Conservation (phyloP, 345 rosid genomes). For the Excoecaria agallocha region DNA sequence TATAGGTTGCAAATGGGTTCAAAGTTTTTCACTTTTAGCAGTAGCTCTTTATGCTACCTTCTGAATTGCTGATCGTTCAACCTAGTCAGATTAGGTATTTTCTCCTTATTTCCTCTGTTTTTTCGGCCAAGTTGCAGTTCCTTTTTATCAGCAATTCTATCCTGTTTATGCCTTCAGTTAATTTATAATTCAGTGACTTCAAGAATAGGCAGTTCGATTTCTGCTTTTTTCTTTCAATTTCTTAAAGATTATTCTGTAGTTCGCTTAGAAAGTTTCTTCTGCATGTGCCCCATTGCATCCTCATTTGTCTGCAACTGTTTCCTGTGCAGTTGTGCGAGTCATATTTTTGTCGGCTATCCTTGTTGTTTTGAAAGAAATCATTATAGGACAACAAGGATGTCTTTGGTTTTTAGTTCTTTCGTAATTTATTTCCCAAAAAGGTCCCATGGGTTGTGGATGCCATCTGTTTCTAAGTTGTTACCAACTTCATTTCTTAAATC, state of each 20-base stretch:
- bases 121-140: neutral
- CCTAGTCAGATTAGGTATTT: neutral
- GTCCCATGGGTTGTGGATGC: neutral
- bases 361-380: too few relatives aligned
- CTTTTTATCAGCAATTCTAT: neutral
- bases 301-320: neutral
- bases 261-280: neutral
- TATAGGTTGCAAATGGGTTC: constrained; percentile 7
- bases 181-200: neutral
- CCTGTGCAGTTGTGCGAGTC: too few relatives aligned
- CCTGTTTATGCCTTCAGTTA: neutral
- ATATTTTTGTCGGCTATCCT: too few relatives aligned
- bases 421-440: too few relatives aligned
- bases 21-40: neutral
- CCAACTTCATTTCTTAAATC: neutral
- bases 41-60: neutral
- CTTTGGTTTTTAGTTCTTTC: too few relatives aligned
- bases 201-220: neutral
- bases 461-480: neutral
- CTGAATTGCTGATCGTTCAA: neutral
- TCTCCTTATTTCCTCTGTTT: neutral
- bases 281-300: too few relatives aligned
- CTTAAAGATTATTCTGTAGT: neutral
- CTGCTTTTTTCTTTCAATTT: neutral
- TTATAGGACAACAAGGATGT: too few relatives aligned